Evolutionary conservation across 1,284 basidiomycete species (phyloP), one percentile per base, ranked within the genome.

Genomic region (Peniophora sp.): DNA sequence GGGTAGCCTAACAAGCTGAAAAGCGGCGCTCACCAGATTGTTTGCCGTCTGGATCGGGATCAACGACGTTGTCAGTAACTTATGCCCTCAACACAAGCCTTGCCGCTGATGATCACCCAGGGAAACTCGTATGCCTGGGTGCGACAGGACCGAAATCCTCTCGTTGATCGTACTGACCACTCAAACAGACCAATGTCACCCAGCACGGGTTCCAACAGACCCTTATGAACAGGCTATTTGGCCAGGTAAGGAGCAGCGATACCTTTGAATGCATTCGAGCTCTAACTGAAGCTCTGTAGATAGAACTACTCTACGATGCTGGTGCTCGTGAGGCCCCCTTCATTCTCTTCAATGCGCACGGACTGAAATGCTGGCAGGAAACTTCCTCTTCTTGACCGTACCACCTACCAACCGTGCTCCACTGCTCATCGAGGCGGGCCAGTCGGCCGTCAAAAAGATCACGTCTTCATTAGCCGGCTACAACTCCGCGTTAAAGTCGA

Each of bases 11-110:
- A 32, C 27, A 6, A 32, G 12, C 27, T 32, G 6, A 32, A 12
- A 32, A 32, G 6, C 27, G n/a, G n/a, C n/a, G n/a, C n/a, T 32
- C 6, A 12, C 27, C 27, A 32, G 27, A 25, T 65, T 83, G 1
- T 83, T 83, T 59, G 75, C 77, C 2, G 59, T 83, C 49, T 85
- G 80, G 78, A 81, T 85, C 56, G 82, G 81, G 3, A 84, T 84
- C 52, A 83, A 83, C 52, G 81, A 81, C 55, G 72, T 82, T 45
- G 78, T 81, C 62, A 49, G 72, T 65, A 41, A 38, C 39, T 38
- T 38, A 27, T 53, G 23, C 22, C 3, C 20, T 10, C 17, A 3
- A 6, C 1, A 3, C 22, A 17, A 10, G 19, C 34, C 14, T 23
- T 45, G 25, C 38, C 49, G 36, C 32, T 48, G 48, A 19, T 20